Base-by-base conservation (phyloP, 2,329 filamentous ascomycete genomes). In the Diatrype stigma region DNA sequence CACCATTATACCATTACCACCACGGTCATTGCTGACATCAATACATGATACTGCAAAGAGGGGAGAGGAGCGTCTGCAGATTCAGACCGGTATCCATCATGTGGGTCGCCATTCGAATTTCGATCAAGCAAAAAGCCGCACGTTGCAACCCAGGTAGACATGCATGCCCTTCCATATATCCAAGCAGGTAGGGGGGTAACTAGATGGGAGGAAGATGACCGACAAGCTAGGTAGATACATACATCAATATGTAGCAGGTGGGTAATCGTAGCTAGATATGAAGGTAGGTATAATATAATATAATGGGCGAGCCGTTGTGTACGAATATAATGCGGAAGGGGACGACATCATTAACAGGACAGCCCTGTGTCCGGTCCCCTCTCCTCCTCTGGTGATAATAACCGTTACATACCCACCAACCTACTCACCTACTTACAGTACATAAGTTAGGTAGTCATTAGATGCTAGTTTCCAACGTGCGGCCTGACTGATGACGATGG, bases 101-200 rank as follows among this genome's bases (percentile, higher is more conserved):
- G 58, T 54, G 55, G 56, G 60, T 53, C 56, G 50, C 45, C 50
- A 54, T 51, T 56, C 51, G 55, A 63, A 58, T 50, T 53, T 58
- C 55, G 53, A 60, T 62, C 49, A 59, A 60, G 56, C 55, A 63
- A 63, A 65, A 64, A 58, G 55, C 62, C 58, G 56, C 60, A 58
- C 45, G 35, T 48, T 52, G 53, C 47, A 53, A 47, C 48, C 57
- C 56, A 58, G 51, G 47, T 45, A 40, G 37, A 45, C 45, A 56
- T 30, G 46, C 46, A 49, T 52, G 50, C 44, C 47, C 50, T 49
- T 51, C 53, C 52, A 49, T 49, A 53, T 53, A 42, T 42, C 16
- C 6, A 17, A 7, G 16, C 6, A 37, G n/a, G 34, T 17, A 37
- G 34, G 10, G n/a, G n/a, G n/a, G n/a, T n/a, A n/a, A n/a, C n/a